Evolutionary conservation across 1,284 basidiomycete genomes (phyloP).

Genomic region (Malassezia japonica): DNA sequence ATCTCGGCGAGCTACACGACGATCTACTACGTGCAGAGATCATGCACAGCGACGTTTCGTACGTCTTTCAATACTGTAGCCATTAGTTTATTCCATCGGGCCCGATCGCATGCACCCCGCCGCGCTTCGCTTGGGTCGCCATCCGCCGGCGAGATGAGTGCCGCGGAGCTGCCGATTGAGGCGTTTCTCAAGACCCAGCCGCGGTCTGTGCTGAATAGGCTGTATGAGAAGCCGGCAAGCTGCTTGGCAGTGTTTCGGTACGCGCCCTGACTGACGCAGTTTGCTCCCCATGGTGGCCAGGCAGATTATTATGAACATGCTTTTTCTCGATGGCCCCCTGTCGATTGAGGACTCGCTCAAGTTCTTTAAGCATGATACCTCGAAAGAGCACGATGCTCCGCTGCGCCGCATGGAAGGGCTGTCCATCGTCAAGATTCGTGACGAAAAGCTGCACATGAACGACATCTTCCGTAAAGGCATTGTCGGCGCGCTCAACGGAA

Average conservation of each 20-base stretch:
- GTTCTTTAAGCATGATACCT: slow-evolving; percentile 63
- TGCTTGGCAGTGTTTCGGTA: slow-evolving; percentile 89
- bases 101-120: slow-evolving; percentile 5
- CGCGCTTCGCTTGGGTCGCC: background rate
- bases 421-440: slow-evolving; percentile 27
- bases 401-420: slow-evolving; percentile 16
- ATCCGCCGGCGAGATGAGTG: slow-evolving; percentile 6
- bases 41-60: slow-evolving; percentile 64
- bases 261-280: slow-evolving; percentile 51
- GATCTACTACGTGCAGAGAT: slow-evolving; percentile 86
- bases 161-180: slow-evolving; percentile 44
- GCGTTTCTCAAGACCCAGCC: slow-evolving; percentile 77
- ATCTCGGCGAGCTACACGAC: slow-evolving; percentile 85
- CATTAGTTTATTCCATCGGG: slow-evolving; percentile 25
- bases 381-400: slow-evolving; percentile 52
- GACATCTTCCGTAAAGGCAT: slow-evolving; percentile 33
- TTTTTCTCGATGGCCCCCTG: slow-evolving; percentile 79
- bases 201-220: slow-evolving; percentile 67
- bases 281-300: slow-evolving; percentile 74
- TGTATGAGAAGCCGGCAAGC: slow-evolving; percentile 81
- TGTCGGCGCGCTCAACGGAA: slow-evolving; percentile 77
- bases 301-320: slow-evolving; percentile 78
- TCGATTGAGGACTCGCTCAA: slow-evolving; percentile 63
- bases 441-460: slow-evolving; percentile 52
- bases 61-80: slow-evolving; percentile 50